Base-by-base conservation (phyloP, 2,329 filamentous ascomycete species). In the Talaromyces marneffei region DNA sequence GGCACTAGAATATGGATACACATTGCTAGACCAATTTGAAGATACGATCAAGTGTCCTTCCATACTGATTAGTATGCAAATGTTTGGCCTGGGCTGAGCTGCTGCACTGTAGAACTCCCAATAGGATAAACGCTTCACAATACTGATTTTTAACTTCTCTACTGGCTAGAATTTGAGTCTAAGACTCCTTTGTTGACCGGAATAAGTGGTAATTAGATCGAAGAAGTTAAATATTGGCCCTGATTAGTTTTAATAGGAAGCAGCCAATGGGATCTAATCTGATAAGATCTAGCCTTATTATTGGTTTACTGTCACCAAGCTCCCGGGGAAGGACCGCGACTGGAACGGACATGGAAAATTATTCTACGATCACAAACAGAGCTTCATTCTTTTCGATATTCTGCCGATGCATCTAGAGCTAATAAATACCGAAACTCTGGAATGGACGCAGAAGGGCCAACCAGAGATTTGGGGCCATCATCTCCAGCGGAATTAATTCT, bases 381-480 rank as follows among this genome's bases (percentile, higher is more conserved):
- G 4, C 14, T 50, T 25, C 25, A 39, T 46, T 40, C 20, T 16
- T 29, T 62, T 31, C 25, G n/a, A 9, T 16, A 44, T 16, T 33
- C 18, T 18, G 35, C 57, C 12, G 29, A 44, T 40, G 35, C 25
- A 33, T 40, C 29, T 37, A 31, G n/a, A 37, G 20, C 23, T 12
- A 23, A 48, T 44, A 6, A 23, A 12, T 57, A 59, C 42, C 42
- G 53, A 54, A 37, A 16, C 59, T 57, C 65, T 67, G 70, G 70
- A 63, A 77, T 77, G 75, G 74, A 77, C 66, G 66, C 71, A 63
- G 71, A 70, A 69, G 72, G 70, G 64, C 65, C 67, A 56, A 62
- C 70, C 48, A 68, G 62, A 67, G 65, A 68, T 62, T 66, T 70
- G 59, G 68, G 66, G 60, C 59, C 66, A 55, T 66, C 70, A 57